Evolutionary conservation across 768 basidiomycete species (phyloP), one percentile per base, ranked within the genome.

Genomic region (Strobilomyces echinocephalus): DNA sequence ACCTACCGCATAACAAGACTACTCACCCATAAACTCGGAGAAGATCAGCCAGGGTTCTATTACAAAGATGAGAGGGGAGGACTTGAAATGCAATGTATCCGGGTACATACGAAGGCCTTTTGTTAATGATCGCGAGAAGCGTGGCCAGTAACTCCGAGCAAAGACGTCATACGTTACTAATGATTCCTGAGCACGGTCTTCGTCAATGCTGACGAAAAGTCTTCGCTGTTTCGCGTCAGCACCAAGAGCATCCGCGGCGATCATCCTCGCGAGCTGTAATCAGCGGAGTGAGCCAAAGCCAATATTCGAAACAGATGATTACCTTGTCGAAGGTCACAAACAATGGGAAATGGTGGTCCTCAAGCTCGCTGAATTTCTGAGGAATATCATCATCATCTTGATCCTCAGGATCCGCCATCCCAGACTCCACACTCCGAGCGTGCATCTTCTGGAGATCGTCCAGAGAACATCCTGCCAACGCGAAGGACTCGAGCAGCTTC

Each of bases 241-340:
- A 10, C 55, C 35, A 5, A 60, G 26, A 18, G 66, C 40, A 46
- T 69, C 66, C 1, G 51, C 52, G 0, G 66, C 66, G 20, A 70
- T 56, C 66, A 68, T 69, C 26, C 35, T 56, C 4, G 54, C 61
- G 1, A 68, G 58, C 66, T 68, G 28, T 24, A 2, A 44, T 12
- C 2, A 38, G 12, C 10, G 20, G 2, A 50, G 21, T 57, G 44
- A 55, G 43, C 7, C 0, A 21, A n/a, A 33, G 15, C 20, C 21
- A 35, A 0, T 26, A 5, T 3, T 35, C 3, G 4, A n/a, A 2
- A 30, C 2, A 2, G 18, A 44, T 21, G 58, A 75, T 45, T 55
- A 84, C 87, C 48, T 74, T 72, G 60, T 36, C 80, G 50, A 82
- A 84, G 0, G 87, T 85, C 2, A 86, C 60, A 55, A 88, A 89